Evolutionary conservation across 257 asterid genomes (phyloP), one percentile per base, ranked within the genome.

Genomic region (Apocynum venetum): DNA sequence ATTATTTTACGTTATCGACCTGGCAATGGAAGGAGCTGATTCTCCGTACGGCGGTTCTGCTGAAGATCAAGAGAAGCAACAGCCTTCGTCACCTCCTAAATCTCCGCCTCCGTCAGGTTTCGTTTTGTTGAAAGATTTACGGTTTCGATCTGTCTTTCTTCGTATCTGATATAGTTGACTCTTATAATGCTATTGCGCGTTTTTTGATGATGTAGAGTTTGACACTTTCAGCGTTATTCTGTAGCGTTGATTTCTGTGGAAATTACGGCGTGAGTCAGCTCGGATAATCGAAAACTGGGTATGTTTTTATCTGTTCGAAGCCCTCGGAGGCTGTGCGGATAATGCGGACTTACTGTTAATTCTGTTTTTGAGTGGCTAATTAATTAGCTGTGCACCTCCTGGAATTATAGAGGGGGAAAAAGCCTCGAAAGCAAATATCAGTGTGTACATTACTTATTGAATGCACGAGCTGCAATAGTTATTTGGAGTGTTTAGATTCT

Each of bases 81-180:
- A 63, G 73, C 72, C 72, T 41, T 60, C 90, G 59, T 84, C 98
- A 79, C 90, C 97, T 80, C 92, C 81, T 78, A 83, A 91, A 85
- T 88, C 96, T 12, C 72, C 94, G 77, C 79, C 97, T 76, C 84
- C 89, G 10, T 77, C 71, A 60, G 86, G 80, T 82, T 70, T 63
- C 31, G 57, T 57, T 20, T 13, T 64, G 75, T 38, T 61, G 13
- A 47, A 74, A 52, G 77, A 64, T 81, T 64, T 76, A 31, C 40
- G 9, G 51, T 44, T 74, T 55, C 79, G 72, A 74, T 77, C 77
- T 80, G 80, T 69, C 40, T 40, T 60, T 13, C 31, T 56, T 19
- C 51, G 9, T 9, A 31, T 25, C 11, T 31, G 15, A 35, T 70
- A 15, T 75, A 7, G 38, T 60, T 51, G 65, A 48, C 65, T 71